A percentile compares a stretch with the other conserved stretches of the same genome.
Evolutionary conservation across 2,329 filamentous ascomycete genomes (phyloP).

Genomic region (Alternaria brassicae): DNA sequence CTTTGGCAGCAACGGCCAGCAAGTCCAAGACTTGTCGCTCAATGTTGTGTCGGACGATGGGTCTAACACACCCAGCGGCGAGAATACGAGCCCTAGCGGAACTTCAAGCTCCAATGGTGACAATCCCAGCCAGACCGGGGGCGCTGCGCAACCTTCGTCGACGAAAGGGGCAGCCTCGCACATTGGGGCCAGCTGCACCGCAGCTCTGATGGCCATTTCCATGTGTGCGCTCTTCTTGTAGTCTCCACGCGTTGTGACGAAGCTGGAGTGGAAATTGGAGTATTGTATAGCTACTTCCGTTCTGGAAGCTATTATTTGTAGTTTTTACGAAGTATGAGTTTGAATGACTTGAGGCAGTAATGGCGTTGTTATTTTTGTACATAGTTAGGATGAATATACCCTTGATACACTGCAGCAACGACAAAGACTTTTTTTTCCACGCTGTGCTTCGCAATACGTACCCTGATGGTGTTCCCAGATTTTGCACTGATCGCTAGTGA

Average conservation of each 20-base stretch:
- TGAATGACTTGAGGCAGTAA: not conserved
- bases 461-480: not conserved
- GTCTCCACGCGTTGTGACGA: not conserved
- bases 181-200: not conserved
- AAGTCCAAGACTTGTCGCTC: conserved; percentile 70
- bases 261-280: not conserved
- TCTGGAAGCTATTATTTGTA: not conserved
- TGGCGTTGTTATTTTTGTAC: conserved; percentile 16
- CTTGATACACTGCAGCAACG: not conserved
- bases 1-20: conserved; percentile 60
- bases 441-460: not conserved
- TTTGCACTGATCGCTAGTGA: not conserved
- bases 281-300: not conserved
- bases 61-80: conserved; percentile 63
- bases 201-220: conserved; percentile 6
- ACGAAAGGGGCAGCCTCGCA: conserved; percentile 24
- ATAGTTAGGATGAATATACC: conserved; percentile 28
- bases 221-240: conserved; percentile 9
- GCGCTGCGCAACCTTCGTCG: conserved; percentile 23
- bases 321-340: not conserved
- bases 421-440: not conserved
- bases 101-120: not conserved
- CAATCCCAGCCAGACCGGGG: conserved; percentile 16
- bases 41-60: conserved; percentile 59
- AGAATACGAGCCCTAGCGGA: conserved; percentile 34